phyloP scores from a whole-genome alignment of 495 filamentous ascomycete genomes.

The Acidiella bohemica region DNA sequence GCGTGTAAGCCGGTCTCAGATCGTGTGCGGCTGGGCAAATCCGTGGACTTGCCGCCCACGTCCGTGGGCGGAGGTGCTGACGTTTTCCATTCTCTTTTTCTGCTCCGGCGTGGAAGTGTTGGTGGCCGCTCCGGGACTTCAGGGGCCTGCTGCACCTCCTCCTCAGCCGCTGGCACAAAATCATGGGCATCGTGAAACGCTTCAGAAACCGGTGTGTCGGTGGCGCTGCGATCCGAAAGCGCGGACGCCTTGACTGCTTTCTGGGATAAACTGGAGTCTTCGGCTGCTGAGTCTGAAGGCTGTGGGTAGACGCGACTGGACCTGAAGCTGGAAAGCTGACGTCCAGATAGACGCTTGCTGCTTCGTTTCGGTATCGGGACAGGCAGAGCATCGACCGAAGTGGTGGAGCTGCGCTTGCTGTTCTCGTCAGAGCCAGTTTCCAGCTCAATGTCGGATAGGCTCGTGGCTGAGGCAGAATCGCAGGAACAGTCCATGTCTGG shows the following conservation, averaged over 20 bases:
- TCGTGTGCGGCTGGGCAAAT: too few species aligned
- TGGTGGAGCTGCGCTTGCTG: constrained; percentile 20
- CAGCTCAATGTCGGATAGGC: background rate
- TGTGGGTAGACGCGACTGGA: background rate
- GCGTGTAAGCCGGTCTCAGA: too few species aligned
- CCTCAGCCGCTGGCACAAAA: constrained; percentile 28
- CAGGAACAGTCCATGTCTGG: too few species aligned
- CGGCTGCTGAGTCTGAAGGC: background rate
- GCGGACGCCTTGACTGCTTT: background rate
- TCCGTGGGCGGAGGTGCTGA: too few species aligned
- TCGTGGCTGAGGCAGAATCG: constrained; percentile 8
- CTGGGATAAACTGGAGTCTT: too few species aligned
- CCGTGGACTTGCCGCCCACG: too few species aligned
- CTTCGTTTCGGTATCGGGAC: constrained; percentile 1
- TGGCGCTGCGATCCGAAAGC: background rate
- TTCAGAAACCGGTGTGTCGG: too few species aligned
- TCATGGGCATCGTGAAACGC: too few species aligned
- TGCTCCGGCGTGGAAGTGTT: constrained; percentile 13
- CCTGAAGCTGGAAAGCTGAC: too few species aligned
- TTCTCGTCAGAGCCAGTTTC: constrained; percentile 8
- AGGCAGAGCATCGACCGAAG: constrained; percentile 11
- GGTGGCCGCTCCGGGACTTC: constrained; percentile 9
- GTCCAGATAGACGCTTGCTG: background rate
- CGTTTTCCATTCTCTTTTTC: constrained; percentile 21
- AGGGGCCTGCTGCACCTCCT: too few species aligned